Conservation (phyloP, 148 eudicot genomes). For the Amaranthus cruentus region DNA sequence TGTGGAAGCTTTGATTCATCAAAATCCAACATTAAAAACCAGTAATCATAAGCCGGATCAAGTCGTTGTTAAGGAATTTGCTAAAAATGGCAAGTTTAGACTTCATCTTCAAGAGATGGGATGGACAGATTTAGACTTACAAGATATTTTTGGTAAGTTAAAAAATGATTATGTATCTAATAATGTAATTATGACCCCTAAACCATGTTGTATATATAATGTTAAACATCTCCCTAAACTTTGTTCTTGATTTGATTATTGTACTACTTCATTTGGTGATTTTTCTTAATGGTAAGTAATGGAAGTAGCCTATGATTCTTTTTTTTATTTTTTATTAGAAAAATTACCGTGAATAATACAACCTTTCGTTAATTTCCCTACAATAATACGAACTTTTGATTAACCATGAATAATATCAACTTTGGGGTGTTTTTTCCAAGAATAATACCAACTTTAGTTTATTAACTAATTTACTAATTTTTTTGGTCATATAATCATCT, state of each 20-base stretch:
- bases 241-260: constrained; percentile 12
- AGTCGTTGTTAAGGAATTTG: constrained; percentile 12
- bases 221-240: constrained; percentile 30
- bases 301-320: too few relatives aligned
- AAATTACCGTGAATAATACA: too few relatives aligned
- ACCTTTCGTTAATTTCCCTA: too few relatives aligned
- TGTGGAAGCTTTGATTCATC: constrained; percentile 22
- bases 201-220: constrained; percentile 15
- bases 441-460: too few relatives aligned
- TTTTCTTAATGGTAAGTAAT: too few relatives aligned
- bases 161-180: constrained; percentile 10
- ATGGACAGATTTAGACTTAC: constrained; percentile 17
- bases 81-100: constrained; percentile 22
- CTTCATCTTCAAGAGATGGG: constrained; percentile 23
- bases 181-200: constrained; percentile 16
- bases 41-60: constrained; percentile 6
- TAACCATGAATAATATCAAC: too few relatives aligned
- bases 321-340: too few relatives aligned
- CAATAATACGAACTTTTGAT: too few relatives aligned
- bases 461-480: too few relatives aligned
- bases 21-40: constrained; percentile 25
- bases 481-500: too few relatives aligned
- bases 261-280: neutral
- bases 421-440: too few relatives aligned
- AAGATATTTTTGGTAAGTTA: constrained; percentile 14